phyloP scores from a whole-genome alignment of 1,139 yeast genomes.

The Sugiyamaella grinbergsii region DNA sequence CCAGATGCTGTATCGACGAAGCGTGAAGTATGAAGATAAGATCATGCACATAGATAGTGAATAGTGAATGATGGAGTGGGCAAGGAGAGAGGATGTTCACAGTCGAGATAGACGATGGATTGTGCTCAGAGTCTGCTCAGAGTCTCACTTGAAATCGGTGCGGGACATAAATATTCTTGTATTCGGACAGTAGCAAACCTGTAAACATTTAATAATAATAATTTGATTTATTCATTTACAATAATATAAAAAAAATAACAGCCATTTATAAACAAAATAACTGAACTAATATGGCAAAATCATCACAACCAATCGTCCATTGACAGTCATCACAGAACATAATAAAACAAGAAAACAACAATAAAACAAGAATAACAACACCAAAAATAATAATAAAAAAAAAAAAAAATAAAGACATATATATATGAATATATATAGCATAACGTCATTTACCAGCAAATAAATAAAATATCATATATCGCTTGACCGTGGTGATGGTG shows the following conservation, averaged over 20 bases:
- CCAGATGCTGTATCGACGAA: background rate
- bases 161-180: too few species aligned
- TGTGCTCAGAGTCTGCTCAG: too few species aligned
- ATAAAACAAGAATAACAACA: slow-evolving; percentile 7
- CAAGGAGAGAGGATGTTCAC: too few species aligned
- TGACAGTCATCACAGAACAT: slow-evolving; percentile 17
- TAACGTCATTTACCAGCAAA: slow-evolving; percentile 15
- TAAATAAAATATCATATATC: slow-evolving; percentile 12
- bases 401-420: slow-evolving; percentile 4
- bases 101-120: too few species aligned
- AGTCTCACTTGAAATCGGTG: too few species aligned
- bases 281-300: background rate
- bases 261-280: background rate
- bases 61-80: background rate
- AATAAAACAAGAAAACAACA: background rate
- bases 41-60: background rate
- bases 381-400: slow-evolving; percentile 7
- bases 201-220: background rate
- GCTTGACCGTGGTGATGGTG: background rate
- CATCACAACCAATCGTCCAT: slow-evolving; percentile 11
- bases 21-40: background rate
- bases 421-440: slow-evolving; percentile 10
- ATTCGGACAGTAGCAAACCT: too few species aligned
- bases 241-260: too few species aligned
- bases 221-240: background rate